Evolutionary conservation across 139 green algal genomes (phyloP).

Genomic region (Volvox reticuliferus): DNA sequence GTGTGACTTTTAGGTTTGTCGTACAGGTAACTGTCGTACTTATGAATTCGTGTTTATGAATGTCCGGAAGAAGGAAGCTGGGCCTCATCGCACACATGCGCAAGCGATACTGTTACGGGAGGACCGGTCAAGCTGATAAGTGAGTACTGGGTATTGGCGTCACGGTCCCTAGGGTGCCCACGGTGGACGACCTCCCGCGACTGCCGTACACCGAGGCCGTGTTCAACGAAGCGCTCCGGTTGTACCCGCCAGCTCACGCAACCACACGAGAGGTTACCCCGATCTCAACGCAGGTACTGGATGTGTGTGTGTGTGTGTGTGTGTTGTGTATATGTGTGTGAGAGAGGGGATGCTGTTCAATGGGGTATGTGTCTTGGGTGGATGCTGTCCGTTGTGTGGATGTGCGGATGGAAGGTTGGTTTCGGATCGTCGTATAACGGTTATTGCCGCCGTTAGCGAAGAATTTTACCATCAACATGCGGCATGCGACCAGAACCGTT

Average conservation of each 20-base stretch:
- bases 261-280: not conserved
- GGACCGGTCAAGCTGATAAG: too few species aligned
- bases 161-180: not conserved
- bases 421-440: too few species aligned
- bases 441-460: not conserved
- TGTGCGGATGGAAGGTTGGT: too few species aligned
- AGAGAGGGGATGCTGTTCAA: not conserved
- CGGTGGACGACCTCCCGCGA: constrained; percentile 3
- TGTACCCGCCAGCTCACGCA: constrained; percentile 64
- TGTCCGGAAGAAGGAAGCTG: too few species aligned
- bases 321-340: too few species aligned
- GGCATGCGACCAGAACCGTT: not conserved
- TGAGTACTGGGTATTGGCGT: too few species aligned
- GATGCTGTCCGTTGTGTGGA: too few species aligned
- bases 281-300: not conserved
- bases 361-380: not conserved
- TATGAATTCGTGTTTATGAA: too few species aligned
- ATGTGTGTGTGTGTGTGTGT: not conserved
- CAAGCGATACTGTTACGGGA: too few species aligned
- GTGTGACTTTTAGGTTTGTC: too few species aligned
- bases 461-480: not conserved
- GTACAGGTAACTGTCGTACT: too few species aligned
- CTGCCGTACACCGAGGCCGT: constrained; percentile 70
- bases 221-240: constrained; percentile 68
- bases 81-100: too few species aligned